A percentile compares a stretch with the other conserved stretches of the same genome.
These are phyloP conservation scores for Larix kaempferi DNA, from an alignment of 75 land plant genomes.

Conservation along the genomic window DNA sequence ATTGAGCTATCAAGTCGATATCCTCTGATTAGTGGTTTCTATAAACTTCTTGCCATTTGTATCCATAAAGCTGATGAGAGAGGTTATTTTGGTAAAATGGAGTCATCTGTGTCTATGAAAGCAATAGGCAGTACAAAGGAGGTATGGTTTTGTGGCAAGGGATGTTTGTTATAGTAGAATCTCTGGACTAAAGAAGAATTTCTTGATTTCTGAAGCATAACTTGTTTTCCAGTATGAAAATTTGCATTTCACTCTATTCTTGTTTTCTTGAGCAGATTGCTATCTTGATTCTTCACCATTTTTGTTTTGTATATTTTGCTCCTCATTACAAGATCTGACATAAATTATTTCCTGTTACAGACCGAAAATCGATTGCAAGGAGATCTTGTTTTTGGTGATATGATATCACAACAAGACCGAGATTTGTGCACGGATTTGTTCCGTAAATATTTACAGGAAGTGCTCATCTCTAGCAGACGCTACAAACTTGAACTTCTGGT, in stretches of 20 bases:
- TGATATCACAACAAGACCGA: slow-evolving; percentile 17
- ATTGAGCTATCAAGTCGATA: slow-evolving; percentile 40
- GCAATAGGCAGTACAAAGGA: neutral
- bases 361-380: neutral
- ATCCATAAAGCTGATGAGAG: slow-evolving; percentile 26
- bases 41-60: slow-evolving; percentile 33
- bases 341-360: neutral
- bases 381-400: neutral
- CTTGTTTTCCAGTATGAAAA: neutral
- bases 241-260: neutral
- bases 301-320: neutral
- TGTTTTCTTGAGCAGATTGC: neutral
- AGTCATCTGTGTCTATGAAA: neutral
- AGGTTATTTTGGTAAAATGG: slow-evolving; percentile 24
- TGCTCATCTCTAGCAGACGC: slow-evolving; percentile 35
- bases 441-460: slow-evolving; percentile 32
- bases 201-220: neutral
- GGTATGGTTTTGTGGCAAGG: neutral
- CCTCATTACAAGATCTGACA: neutral
- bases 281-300: neutral
- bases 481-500: slow-evolving; percentile 49
- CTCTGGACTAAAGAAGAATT: neutral
- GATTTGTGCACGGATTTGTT: slow-evolving; percentile 22
- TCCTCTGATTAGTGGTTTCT: slow-evolving; percentile 52
- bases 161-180: neutral